Base-by-base conservation (phyloP, 2,329 filamentous ascomycete genomes). In the Talaromyces sp. region DNA sequence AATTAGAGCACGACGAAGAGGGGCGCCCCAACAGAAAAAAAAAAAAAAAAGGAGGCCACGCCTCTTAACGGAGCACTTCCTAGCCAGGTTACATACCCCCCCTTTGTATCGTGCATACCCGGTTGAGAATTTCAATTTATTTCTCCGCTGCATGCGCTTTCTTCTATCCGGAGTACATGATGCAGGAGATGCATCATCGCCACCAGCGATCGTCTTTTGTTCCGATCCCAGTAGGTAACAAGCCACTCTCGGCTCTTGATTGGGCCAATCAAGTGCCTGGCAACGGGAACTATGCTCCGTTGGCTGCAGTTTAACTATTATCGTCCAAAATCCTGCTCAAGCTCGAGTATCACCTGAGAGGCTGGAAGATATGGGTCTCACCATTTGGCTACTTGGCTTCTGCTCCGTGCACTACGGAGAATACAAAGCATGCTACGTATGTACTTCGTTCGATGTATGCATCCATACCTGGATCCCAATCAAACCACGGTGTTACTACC, bases 131-230 rank as follows among this genome's bases (percentile, higher is more conserved):
- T 39, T 50, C 27, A 33, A 49, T 47, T 54, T 46, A 51, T 57
- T 56, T 55, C 56, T 57, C 50, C 52, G 50, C 51, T 62, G 52
- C 58, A 61, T 51, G 47, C 48, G 36, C 40, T 40, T 39, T 56
- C 52, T n/a, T 45, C 50, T 49, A 56, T 57, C 60, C 53, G 61
- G 60, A 64, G 56, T 63, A 60, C 58, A 64, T 64, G 60, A 64
- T 62, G 60, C 60, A 62, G 51, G 44, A 55, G 54, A 55, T 61
- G 60, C 61, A 62, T 62, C 57, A 59, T 62, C 50, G 55, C 59
- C 57, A 55, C 58, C 54, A 52, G 45, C 55, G 47, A 58, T 55
- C 52, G 55, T 40, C 41, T 52, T 51, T 56, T 56, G 44, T 55
- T 61, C 57, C 60, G 57, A 63, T 59, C 54, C 53, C 50, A 49